These are phyloP conservation scores for Cladosporium sp. DNA, from an alignment of 2,329 filamentous ascomycete species.

Conservation along the genomic window DNA sequence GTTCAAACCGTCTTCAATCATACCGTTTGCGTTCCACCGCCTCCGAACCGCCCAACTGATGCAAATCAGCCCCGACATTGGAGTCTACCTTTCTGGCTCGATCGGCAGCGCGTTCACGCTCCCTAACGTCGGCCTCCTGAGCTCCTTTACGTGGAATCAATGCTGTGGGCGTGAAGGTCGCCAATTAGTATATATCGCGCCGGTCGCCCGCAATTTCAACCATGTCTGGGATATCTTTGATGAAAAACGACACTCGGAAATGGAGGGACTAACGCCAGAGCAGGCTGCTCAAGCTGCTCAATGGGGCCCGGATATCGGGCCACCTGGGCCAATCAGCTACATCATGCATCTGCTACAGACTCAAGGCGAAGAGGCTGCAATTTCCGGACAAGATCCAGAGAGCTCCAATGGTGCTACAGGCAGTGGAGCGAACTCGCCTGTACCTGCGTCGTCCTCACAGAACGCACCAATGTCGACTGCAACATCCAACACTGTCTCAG, in stretches of 20 bases:
- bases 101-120: slow-evolving; percentile 6
- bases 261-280: slow-evolving; percentile 13
- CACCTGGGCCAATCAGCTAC: slow-evolving; percentile 8
- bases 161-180: slow-evolving; percentile 9
- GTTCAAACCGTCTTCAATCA: slow-evolving; percentile 12
- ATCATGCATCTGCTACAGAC: slow-evolving; percentile 4
- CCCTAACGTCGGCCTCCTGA: slow-evolving; percentile 12
- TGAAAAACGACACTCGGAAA: slow-evolving; percentile 12
- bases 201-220: slow-evolving; percentile 9
- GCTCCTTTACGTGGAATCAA: slow-evolving; percentile 7
- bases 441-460: not conserved
- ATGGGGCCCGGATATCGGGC: slow-evolving; percentile 9
- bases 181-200: slow-evolving; percentile 8
- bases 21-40: slow-evolving; percentile 6
- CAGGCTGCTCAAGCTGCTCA: slow-evolving; percentile 8
- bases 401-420: not conserved
- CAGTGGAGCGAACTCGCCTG: not conserved
- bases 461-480: not conserved
- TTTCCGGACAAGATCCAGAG: not conserved
- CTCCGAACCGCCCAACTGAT: slow-evolving; percentile 3
- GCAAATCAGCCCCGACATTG: slow-evolving; percentile 5
- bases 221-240: slow-evolving; percentile 13
- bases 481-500: slow-evolving; percentile 10
- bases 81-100: slow-evolving; percentile 5
- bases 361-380: slow-evolving; percentile 1